Evolutionary conservation across 129 eudicot genomes (phyloP).

Genomic region (Scalesia atractyloides): DNA sequence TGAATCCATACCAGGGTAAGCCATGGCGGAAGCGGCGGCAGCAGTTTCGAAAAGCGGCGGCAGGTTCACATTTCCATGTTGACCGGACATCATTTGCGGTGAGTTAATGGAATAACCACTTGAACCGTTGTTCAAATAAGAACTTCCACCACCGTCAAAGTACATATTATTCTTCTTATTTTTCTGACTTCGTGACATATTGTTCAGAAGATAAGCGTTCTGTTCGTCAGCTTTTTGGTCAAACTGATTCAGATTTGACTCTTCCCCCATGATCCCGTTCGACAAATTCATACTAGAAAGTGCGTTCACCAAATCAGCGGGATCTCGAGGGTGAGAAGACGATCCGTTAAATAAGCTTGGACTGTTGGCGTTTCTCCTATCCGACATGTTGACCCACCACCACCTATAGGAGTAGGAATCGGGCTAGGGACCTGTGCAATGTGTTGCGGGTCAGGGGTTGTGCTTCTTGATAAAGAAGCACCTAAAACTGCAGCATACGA

Average conservation of each 20-base stretch:
- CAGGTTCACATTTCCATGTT: constrained; percentile 59
- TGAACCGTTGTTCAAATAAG: constrained; percentile 54
- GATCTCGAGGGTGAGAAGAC: constrained; percentile 41
- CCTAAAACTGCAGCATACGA: constrained; percentile 96
- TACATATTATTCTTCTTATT: constrained; percentile 40
- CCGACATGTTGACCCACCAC: constrained; percentile 56
- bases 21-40: constrained; percentile 88
- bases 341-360: constrained; percentile 61
- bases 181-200: constrained; percentile 44
- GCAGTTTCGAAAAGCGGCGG: constrained; percentile 92
- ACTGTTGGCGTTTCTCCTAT: constrained; percentile 56
- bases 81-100: constrained; percentile 61
- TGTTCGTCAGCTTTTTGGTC: constrained; percentile 53
- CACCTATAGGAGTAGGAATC: constrained; percentile 86
- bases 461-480: constrained; percentile 91
- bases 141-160: constrained; percentile 56
- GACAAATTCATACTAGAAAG: constrained; percentile 75
- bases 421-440: constrained; percentile 92
- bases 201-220: constrained; percentile 47
- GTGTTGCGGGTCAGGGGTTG: constrained; percentile 95
- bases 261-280: constrained; percentile 54
- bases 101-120: constrained; percentile 66
- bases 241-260: constrained; percentile 44
- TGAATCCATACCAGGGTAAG: constrained; percentile 75
- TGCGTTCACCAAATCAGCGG: constrained; percentile 68